Conservation (phyloP, 768 basidiomycete species). For the Strobilomyces confusus region DNA sequence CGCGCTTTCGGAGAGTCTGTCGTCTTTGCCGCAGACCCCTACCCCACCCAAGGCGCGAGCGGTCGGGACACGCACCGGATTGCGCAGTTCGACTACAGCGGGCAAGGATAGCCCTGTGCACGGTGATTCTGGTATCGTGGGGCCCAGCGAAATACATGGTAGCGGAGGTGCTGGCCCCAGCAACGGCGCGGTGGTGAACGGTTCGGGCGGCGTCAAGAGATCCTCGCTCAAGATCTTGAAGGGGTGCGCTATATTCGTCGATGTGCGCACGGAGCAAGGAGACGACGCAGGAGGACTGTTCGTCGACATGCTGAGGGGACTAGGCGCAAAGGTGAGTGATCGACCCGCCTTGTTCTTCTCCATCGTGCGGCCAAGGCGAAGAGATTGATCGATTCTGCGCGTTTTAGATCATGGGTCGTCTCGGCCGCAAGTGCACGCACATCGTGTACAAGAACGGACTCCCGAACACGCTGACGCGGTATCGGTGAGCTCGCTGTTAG, state of each 20-base stretch:
- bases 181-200: slow-evolving; percentile 22
- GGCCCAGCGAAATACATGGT: slow-evolving; percentile 16
- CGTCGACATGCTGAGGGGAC: slow-evolving; percentile 71
- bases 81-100: slow-evolving; percentile 37
- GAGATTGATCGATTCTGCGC: neutral
- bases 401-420: slow-evolving; percentile 56
- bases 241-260: slow-evolving; percentile 79
- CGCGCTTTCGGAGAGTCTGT: slow-evolving; percentile 59
- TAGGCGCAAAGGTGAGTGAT: slow-evolving; percentile 73
- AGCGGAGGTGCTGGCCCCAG: slow-evolving; percentile 17
- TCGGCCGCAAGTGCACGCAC: slow-evolving; percentile 75
- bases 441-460: slow-evolving; percentile 83
- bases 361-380: neutral
- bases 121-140: slow-evolving; percentile 33
- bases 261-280: slow-evolving; percentile 69
- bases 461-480: slow-evolving; percentile 67
- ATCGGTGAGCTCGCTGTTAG: slow-evolving; percentile 44
- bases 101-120: slow-evolving; percentile 25
- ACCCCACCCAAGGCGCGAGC: slow-evolving; percentile 28
- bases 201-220: slow-evolving; percentile 26
- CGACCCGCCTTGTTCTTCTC: neutral
- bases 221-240: slow-evolving; percentile 53
- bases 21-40: slow-evolving; percentile 41
- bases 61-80: slow-evolving; percentile 49
- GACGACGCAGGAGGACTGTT: slow-evolving; percentile 81